phyloP scores from a whole-genome alignment of 768 basidiomycete species.

The Mycena rebaudengoi region DNA sequence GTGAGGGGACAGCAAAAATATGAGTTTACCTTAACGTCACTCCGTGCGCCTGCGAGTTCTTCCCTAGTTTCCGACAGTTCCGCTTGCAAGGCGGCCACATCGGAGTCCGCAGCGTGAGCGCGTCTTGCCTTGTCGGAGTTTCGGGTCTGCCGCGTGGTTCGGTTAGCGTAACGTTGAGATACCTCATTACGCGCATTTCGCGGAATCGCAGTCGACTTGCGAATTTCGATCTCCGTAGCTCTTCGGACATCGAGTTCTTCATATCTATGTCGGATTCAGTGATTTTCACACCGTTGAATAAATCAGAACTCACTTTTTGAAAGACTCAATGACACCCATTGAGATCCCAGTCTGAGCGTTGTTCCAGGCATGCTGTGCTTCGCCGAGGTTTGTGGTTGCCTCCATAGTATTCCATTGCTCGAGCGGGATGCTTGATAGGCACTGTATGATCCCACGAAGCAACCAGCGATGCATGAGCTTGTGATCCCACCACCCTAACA shows the following conservation, averaged over 20 bases:
- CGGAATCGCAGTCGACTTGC: not conserved
- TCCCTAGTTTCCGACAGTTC: no score
- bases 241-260: constrained; percentile 7
- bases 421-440: not conserved
- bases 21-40: not conserved
- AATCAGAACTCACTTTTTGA: constrained; percentile 4
- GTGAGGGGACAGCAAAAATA: not conserved
- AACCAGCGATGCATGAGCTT: constrained; percentile 1
- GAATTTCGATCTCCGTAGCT: constrained; percentile 6
- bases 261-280: constrained; percentile 6
- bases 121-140: no score
- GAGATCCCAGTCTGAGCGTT: constrained; percentile 8
- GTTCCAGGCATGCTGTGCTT: constrained; percentile 16
- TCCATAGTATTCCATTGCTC: not conserved
- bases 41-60: no score
- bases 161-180: not conserved
- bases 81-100: no score
- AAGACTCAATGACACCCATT: constrained; percentile 15
- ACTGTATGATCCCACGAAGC: not conserved
- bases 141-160: not conserved
- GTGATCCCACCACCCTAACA: constrained; percentile 9
- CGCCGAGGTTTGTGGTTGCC: constrained; percentile 11
- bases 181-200: constrained; percentile 2
- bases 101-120: no score
- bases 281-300: not conserved